Base-by-base conservation (phyloP, 305 asterid genomes). In the Fraxinus platypoda region DNA sequence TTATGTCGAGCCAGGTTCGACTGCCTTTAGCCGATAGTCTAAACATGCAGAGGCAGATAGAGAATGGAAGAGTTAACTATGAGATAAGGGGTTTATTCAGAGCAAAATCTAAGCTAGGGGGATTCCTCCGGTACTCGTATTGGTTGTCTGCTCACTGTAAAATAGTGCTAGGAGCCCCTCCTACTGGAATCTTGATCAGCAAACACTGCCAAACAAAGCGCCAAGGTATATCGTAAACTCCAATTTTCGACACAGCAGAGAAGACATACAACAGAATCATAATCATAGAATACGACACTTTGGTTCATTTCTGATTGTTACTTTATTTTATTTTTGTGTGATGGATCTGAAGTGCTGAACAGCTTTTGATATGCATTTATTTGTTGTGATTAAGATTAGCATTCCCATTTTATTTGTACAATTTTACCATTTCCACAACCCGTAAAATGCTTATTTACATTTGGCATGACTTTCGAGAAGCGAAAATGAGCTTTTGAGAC, bases 1-100 rank as follows among this genome's bases (percentile, higher is more conserved):
- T 96, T 90, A 80, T 93, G 70, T 82, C 89, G 11, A 96, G 99
- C 90, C 97, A 94, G 82, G 95, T 96, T 71, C 84, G 88, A 83
- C 88, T 96, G 15, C 77, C 97, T 2, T 25, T 54, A 59, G 86
- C 28, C 23, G 90, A 76, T 3, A 89, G 92, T 81, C 80, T 87
- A 78, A 84, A 79, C 80, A 90, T 96, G 25, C 90, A 83, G 82
- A 87, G 84, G 77, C 95, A 96, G 83, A 88, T 94, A 19, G 91
- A 85, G 12, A 79, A 34, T 23, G 99, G 97, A 62, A 90, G 91
- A 81, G 93, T 93, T 23, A 84, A 77, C 13, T 87, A 93, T 78
- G 95, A 92, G 80, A 81, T 96, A 3, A 92, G 85, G 85, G 97
- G 98, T 31, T 11, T 90, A 57, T 90, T 93, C 82, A 90, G 88